phyloP scores from a whole-genome alignment of 2,329 filamentous ascomycete genomes.

The Apiospora hydei region DNA sequence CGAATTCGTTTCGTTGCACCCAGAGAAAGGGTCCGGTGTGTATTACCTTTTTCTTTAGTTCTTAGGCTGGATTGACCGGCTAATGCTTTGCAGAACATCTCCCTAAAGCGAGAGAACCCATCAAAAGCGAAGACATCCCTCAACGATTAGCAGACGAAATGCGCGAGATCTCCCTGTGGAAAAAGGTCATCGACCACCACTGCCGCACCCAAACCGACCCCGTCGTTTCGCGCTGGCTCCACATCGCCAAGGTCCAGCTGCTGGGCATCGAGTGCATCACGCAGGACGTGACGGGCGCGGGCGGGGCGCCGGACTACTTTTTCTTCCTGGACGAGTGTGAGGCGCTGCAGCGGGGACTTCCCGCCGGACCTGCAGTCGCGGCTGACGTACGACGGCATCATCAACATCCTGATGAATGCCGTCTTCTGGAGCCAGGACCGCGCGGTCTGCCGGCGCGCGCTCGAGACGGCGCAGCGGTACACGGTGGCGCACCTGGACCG shows the following conservation, averaged over 20 bases:
- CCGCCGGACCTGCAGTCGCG: constrained; percentile 12
- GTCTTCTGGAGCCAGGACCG: constrained; percentile 5
- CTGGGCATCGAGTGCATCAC: constrained; percentile 10
- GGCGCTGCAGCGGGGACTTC: neutral
- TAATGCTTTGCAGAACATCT: neutral
- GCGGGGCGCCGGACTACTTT: neutral
- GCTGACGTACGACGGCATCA: constrained; percentile 9
- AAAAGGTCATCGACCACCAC: neutral
- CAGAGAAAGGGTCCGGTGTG: neutral
- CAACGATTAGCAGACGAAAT: neutral
- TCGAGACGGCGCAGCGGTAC: neutral
- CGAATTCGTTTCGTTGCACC: neutral
- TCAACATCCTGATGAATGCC: neutral
- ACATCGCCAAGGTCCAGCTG: neutral
- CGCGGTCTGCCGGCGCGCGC: neutral
- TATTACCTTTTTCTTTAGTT: neutral
- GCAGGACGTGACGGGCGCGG: neutral
- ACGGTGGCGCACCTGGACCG: neutral
- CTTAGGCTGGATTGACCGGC: too few relatives aligned
- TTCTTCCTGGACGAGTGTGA: neutral
- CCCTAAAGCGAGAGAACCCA: neutral
- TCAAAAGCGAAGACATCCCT: neutral
- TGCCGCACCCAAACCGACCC: neutral
- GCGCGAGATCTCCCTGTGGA: neutral
- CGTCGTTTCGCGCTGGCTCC: neutral